These are phyloP conservation scores for Acacia confusa DNA, from an alignment of 306 rosid genomes.

Conservation along the genomic window DNA sequence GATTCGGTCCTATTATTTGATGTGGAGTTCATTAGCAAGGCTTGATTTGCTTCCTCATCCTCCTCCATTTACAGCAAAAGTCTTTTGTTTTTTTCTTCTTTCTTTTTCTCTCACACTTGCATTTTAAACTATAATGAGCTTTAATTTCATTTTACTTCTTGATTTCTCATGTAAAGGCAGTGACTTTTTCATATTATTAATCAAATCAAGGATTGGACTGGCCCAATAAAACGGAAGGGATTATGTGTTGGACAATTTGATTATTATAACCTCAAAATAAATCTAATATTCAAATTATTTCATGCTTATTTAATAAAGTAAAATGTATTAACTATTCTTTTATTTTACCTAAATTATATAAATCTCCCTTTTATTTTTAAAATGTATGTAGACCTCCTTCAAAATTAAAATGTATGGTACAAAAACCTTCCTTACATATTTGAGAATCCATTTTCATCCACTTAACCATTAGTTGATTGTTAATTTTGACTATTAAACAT, in stretches of 20 bases:
- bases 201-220: not conserved
- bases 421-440: too few relatives aligned
- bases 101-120: not conserved
- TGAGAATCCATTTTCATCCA: too few relatives aligned
- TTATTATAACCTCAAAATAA: not conserved
- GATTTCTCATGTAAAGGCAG: not conserved
- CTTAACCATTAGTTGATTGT: too few relatives aligned
- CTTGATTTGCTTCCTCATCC: constrained; percentile 40
- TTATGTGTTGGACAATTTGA: not conserved
- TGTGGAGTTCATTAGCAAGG: constrained; percentile 87
- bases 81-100: not conserved
- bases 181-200: not conserved
- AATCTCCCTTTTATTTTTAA: too few relatives aligned
- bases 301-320: too few relatives aligned
- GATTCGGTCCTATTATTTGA: constrained; percentile 78
- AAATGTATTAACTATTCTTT: too few relatives aligned
- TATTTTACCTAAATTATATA: too few relatives aligned
- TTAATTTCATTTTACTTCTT: not conserved
- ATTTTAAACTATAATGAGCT: not conserved
- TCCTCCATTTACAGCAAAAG: not conserved
- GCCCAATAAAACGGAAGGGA: not conserved
- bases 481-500: too few relatives aligned
- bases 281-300: not conserved
- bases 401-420: too few relatives aligned
- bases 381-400: too few relatives aligned